Evolutionary conservation across 2,329 filamentous ascomycete species (phyloP), one percentile per base, ranked within the genome.

Genomic region (Ophiosphaerella narmari): DNA sequence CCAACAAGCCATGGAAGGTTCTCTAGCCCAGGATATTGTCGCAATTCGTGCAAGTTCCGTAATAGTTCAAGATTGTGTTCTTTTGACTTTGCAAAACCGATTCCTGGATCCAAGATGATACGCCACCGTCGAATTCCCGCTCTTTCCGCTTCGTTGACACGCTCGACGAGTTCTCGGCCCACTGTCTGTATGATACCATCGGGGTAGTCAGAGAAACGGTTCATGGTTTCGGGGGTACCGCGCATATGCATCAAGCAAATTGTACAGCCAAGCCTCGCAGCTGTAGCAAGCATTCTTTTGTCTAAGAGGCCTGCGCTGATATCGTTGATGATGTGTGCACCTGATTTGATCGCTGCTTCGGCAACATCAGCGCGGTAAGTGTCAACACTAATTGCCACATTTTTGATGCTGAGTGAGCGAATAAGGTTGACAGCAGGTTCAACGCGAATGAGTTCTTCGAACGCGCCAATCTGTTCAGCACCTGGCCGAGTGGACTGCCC

Each of bases 321-420:
- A 72, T 99, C 94, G 75, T 99, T 99, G 75, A 99, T 85, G 55
- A 99, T 89, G 70, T 97, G 87, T 6, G 92, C 93, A 43, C 94
- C 94, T 4, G 87, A 89, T 23, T 79, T 76, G 48, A 94, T 80
- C 14, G 91, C 90, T 16, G 84, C 84, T 62, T 86, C 83, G 2
- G 93, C 94, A 1, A 99, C 93, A 1, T 79, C 77, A 0, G 93
- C 89, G 29, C 91, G 89, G 76, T 96, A 99, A 3, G 94, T 99
- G 76, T 99, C 94, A 52, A 99, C 80, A 68, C 90, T 95, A 66
- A 97, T 87, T 56, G 86, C 83, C n/a, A 91, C 73, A 47, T 85
- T 74, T 4, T 76, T 71, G 2, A 84, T 82, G 0, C 86, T 84
- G 18, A 88, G 75, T 2, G 80, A 80, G 53, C 88, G 88, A 67